Evolutionary conservation across 805 yeast genomes (phyloP).

Genomic region (Starmerella scarabaei): DNA sequence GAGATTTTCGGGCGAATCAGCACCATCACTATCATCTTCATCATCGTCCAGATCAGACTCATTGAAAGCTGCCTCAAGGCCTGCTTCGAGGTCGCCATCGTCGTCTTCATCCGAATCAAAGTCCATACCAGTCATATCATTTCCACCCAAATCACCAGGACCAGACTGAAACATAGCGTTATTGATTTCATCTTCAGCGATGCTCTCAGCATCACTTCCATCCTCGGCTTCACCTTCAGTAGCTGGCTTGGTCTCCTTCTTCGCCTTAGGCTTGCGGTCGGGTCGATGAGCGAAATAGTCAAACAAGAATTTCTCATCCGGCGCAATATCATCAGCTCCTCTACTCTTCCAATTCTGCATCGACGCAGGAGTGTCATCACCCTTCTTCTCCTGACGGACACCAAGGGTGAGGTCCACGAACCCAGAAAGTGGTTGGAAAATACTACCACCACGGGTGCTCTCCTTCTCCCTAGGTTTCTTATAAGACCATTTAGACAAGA

Average conservation of each 20-base stretch:
- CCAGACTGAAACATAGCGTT: constrained; percentile 60
- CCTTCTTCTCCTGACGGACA: constrained; percentile 29
- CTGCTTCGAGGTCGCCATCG: constrained; percentile 28
- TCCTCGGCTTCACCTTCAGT: constrained; percentile 32
- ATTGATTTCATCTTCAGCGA: constrained; percentile 63
- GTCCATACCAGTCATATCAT: constrained; percentile 34
- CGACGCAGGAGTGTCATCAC: constrained; percentile 55
- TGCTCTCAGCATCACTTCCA: constrained; percentile 11
- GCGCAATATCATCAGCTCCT: constrained; percentile 52
- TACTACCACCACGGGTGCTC: constrained; percentile 68
- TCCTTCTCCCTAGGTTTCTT: constrained; percentile 76
- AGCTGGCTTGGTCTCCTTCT: constrained; percentile 23
- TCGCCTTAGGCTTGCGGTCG: constrained; percentile 21
- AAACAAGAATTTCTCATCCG: constrained; percentile 79
- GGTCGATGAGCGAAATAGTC: constrained; percentile 55
- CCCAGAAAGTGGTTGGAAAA: constrained; percentile 96
- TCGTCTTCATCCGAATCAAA: constrained; percentile 32
- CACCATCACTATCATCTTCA: constrained; percentile 68
- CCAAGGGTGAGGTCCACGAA: constrained; percentile 24
- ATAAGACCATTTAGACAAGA: constrained; percentile 90
- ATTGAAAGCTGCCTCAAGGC: constrained; percentile 24
- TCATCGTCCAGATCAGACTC: constrained; percentile 18
- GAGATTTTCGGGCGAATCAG: constrained; percentile 26
- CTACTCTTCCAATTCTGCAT: constrained; percentile 65
- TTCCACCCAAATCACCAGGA: constrained; percentile 57